A percentile compares a stretch with the other conserved stretches of the same genome.
These are phyloP conservation scores for Hygrophorus russula DNA, from an alignment of 768 basidiomycete genomes.

Conservation along the genomic window DNA sequence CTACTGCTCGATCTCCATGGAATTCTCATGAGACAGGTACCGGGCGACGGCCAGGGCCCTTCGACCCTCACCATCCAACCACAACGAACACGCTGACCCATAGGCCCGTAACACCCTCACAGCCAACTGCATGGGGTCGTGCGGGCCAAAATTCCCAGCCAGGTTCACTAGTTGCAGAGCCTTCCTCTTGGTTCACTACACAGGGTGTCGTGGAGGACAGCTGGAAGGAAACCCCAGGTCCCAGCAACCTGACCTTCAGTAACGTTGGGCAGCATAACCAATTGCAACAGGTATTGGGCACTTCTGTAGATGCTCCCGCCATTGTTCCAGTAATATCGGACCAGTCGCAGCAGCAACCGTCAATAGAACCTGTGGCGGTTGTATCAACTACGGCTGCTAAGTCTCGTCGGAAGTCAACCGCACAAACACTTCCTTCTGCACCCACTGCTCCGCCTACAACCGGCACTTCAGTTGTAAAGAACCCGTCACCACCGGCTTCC, in stretches of 20 bases:
- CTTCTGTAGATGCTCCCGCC: conserved; percentile 9
- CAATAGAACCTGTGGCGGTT: conserved; percentile 2
- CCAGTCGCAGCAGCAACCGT: conserved; percentile 12
- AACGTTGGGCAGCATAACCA: conserved; percentile 52
- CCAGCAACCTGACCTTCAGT: conserved; percentile 43
- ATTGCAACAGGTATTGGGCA: conserved; percentile 22
- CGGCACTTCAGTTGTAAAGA: conserved; percentile 8
- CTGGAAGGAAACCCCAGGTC: conserved; percentile 31
- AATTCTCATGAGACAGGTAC: conserved; percentile 17
- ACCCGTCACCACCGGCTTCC: conserved; percentile 14
- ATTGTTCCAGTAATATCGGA: conserved; percentile 8
- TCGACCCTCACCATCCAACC: conserved; percentile 33
- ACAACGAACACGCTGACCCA: conserved; percentile 22
- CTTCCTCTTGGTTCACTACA: conserved; percentile 45
- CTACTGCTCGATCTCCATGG: conserved; percentile 25
- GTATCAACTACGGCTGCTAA: conserved; percentile 6
- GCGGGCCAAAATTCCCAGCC: conserved; percentile 16
- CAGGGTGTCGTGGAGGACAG: conserved; percentile 32
- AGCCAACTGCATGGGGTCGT: conserved; percentile 28
- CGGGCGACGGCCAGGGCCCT: conserved; percentile 26
- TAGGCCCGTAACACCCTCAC: conserved; percentile 13
- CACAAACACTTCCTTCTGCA: conserved; percentile 9
- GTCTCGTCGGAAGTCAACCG: conserved; percentile 11
- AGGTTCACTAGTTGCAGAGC: conserved; percentile 22
- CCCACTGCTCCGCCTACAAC: conserved; percentile 10